phyloP scores from a whole-genome alignment of 805 yeast species.

The Candida arabinofermentans region DNA sequence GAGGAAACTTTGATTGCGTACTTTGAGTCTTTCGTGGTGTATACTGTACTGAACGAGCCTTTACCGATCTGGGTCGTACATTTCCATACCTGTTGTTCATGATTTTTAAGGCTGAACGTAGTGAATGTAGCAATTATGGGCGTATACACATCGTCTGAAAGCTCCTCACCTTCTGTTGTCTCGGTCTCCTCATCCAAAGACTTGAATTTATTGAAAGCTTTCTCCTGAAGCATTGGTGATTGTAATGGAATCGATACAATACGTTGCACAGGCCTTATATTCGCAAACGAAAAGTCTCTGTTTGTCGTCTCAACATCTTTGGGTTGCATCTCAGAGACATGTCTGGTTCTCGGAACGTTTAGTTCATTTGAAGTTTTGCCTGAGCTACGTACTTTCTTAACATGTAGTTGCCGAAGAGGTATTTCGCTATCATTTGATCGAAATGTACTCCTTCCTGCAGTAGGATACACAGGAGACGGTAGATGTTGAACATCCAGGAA shows the following conservation, averaged over 20 bases:
- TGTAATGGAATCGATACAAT: slow-evolving; percentile 26
- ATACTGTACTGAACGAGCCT: slow-evolving; percentile 69
- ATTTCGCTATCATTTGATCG: background rate
- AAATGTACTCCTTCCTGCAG: background rate
- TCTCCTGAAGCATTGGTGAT: slow-evolving; percentile 17
- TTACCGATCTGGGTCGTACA: slow-evolving; percentile 47
- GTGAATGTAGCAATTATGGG: slow-evolving; percentile 5
- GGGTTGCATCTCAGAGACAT: slow-evolving; percentile 14
- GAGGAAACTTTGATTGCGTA: slow-evolving; percentile 71
- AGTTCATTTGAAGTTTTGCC: background rate
- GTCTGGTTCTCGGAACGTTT: background rate
- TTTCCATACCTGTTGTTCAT: slow-evolving; percentile 29
- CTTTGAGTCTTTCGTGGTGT: slow-evolving; percentile 34
- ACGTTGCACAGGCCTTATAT: slow-evolving; percentile 27
- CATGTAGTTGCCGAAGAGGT: background rate
- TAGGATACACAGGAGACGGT: slow-evolving; percentile 20
- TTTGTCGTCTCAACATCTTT: slow-evolving; percentile 2
- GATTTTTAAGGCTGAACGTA: slow-evolving; percentile 12
- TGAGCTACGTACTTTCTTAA: slow-evolving; percentile 6
- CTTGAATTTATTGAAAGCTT: slow-evolving; percentile 7
- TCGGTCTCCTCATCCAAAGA: slow-evolving; percentile 5
- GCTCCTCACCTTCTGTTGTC: background rate
- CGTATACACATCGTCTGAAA: slow-evolving; percentile 1
- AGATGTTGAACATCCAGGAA: slow-evolving; percentile 19
- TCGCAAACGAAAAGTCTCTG: slow-evolving; percentile 12